Evolutionary conservation across 2,329 filamentous ascomycete genomes (phyloP), one percentile per base, ranked within the genome.

Genomic region (Trichoderma koningiopsis): DNA sequence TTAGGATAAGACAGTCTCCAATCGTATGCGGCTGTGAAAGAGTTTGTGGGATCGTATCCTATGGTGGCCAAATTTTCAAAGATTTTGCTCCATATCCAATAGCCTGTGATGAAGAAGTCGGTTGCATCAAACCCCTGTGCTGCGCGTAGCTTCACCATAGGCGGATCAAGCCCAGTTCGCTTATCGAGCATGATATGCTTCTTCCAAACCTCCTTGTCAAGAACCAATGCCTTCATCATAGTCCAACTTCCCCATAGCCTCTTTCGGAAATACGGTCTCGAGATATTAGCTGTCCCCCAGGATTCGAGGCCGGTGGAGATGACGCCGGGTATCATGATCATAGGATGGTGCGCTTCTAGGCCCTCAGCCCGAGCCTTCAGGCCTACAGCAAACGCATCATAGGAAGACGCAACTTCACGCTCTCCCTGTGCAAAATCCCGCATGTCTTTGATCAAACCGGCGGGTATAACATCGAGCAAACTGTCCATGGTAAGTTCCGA

Each of bases 31-130:
- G 89, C 89, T 0, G 89, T 91, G 74, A 87, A 91, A 3, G 88
- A 89, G 75, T 89, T 91, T 37, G 87, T 90, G 29, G 96, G 95
- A 77, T 99, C 96, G 78, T 99, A 99, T 16, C 96, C 96, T 70
- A 99, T 92, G 0, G 94, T 96, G 0, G 96, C 96, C 63, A 99
- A 84, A 76, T 99, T 99, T 81, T 99, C 96, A 61, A 99, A 85
- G 71, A 99, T 97, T 81, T 98, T 98, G 82, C 93, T 97, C 94
- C 94, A 97, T 71, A 99, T 98, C 96, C 96, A 99, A 81, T 99
- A 99, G 11, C 89, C 89, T 0, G 89, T 91, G 71, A 92, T 91
- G 80, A 96, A 96, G 83, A 99, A 99, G 81, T 99, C 96, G 13
- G 96, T 94, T 2, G 96, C 96, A 80, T 99, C 96, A 75, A 99